Conservation (phyloP, 345 rosid species). For the Populus alba region DNA sequence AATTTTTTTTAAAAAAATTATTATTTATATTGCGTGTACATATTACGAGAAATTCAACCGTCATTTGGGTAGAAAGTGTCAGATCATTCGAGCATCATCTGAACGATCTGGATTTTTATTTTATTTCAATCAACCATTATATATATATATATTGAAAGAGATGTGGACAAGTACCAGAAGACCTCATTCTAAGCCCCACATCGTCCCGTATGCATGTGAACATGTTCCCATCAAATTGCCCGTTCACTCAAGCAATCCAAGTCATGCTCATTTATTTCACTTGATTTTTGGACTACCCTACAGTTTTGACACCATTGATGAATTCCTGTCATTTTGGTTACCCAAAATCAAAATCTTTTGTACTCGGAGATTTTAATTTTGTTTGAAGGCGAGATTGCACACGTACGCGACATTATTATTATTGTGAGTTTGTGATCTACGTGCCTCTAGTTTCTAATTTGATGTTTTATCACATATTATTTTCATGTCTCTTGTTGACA, state of each 20-base stretch:
- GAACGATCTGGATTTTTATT: no score
- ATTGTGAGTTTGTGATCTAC: not conserved
- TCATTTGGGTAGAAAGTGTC: no score
- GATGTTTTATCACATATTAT: not conserved
- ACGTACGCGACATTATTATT: not conserved
- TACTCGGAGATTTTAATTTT: not conserved
- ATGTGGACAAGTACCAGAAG: constrained; percentile 41
- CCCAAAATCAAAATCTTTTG: not conserved
- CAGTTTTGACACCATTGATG: not conserved
- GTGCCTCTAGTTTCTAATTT: no score
- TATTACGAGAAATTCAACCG: no score
- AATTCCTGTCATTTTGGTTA: not conserved
- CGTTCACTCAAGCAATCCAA: constrained; percentile 10
- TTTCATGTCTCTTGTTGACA: not conserved
- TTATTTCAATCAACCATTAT: no score
- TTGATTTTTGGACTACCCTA: not conserved
- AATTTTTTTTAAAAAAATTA: no score
- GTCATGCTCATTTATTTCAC: not conserved
- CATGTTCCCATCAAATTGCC: constrained; percentile 30
- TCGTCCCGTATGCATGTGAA: constrained; percentile 48
- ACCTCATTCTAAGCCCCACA: constrained; percentile 28
- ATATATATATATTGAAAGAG: not conserved
- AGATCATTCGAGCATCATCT: no score
- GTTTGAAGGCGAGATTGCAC: not conserved
- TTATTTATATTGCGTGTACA: no score